These are phyloP conservation scores for Galerina sulciceps DNA, from an alignment of 768 basidiomycete species.

Conservation along the genomic window DNA sequence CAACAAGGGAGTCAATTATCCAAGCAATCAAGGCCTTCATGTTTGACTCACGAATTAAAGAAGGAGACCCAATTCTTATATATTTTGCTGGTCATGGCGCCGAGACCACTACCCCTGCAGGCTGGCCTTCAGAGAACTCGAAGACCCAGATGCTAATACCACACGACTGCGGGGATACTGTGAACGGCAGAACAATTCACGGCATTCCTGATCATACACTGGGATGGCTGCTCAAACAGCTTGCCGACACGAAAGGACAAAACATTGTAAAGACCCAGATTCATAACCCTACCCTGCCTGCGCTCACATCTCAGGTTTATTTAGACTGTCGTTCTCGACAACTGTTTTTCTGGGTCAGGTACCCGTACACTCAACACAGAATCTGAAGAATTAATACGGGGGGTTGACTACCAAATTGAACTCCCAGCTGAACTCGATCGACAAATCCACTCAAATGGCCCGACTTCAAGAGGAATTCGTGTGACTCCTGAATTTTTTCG, in stretches of 20 bases:
- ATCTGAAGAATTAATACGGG: background rate
- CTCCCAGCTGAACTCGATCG: background rate
- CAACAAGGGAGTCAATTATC: slow-evolving; percentile 51
- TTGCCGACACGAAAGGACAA: slow-evolving; percentile 55
- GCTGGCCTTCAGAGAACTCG: slow-evolving; percentile 42
- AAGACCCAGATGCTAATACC: slow-evolving; percentile 60
- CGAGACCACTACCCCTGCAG: slow-evolving; percentile 48
- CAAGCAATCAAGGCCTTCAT: slow-evolving; percentile 56
- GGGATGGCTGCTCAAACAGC: slow-evolving; percentile 51
- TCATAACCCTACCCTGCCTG: background rate
- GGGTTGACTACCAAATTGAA: background rate
- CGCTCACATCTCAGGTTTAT: background rate
- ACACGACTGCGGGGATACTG: slow-evolving; percentile 52
- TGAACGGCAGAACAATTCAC: slow-evolving; percentile 39
- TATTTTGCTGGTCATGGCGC: slow-evolving; percentile 72
- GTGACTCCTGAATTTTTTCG: background rate
- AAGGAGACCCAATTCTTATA: slow-evolving; percentile 60
- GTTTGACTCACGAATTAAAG: slow-evolving; percentile 52
- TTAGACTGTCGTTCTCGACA: slow-evolving; percentile 15
- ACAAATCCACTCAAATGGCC: background rate
- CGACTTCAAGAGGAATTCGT: background rate
- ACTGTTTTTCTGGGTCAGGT: slow-evolving; percentile 13
- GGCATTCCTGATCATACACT: slow-evolving; percentile 66
- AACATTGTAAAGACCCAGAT: slow-evolving; percentile 41
- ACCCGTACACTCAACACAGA: background rate